Evolutionary conservation across 2,329 filamentous ascomycete genomes (phyloP), one percentile per base, ranked within the genome.

Genomic region (Spiromastix sp.): DNA sequence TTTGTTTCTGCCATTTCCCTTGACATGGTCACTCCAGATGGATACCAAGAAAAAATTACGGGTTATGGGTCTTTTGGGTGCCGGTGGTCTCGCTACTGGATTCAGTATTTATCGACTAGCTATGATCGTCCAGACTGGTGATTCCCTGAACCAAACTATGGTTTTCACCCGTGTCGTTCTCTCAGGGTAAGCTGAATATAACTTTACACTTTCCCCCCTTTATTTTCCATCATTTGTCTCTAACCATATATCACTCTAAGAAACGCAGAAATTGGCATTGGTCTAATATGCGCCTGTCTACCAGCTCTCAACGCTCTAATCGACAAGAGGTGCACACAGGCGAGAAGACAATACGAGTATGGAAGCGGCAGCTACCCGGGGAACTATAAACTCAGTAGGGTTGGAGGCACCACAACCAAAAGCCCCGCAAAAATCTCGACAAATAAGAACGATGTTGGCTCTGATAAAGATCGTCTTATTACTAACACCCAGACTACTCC

Each of bases 1-100:
- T 15, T 64, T 71, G 7, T 38, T 70, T 1, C 51, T 74, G 3
- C 71, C 70, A 2, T 60, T 74, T 12, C 60, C 60, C 8, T 61
- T 63, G 5, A 58, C 68, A 2, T 52, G 61, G 45, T 48, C 50
- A 9, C 45, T 70, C 3, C 58, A 67, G 40, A 53, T 74, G 13
- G 59, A 66, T 1, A 42, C 47, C 5, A 61, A 55, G 29, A 69
- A 72, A 40, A 63, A 63, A 16, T 41, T 61, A 9, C 54, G 55
- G 4, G 56, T 63, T 2, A 52, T 57, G 10, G 57, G 53, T 9
- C 45, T 61, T 19, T 47, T 63, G 9, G 47, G 57, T 1, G 58
- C 55, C 0, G 59, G 59, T 30, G 59, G 59, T 5, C 41, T 63
- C 7, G 59, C 59, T 4, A 58, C 54, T 0, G 53, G 47, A 1